Evolutionary conservation across 2,329 filamentous ascomycete species (phyloP).

Genomic region (Calonectria naviculata): DNA sequence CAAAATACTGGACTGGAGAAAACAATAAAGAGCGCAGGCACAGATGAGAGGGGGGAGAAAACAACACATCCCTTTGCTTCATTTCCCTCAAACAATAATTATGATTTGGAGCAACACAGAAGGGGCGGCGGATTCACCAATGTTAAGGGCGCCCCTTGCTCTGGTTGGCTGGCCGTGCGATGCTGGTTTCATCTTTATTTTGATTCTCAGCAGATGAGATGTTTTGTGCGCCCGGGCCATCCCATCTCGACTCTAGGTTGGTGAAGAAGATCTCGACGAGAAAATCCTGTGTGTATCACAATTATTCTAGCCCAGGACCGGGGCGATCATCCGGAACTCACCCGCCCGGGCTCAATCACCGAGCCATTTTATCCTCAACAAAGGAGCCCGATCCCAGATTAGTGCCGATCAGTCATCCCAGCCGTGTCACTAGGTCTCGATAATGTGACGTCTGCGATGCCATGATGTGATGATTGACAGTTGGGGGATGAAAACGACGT

Average conservation of each 20-base stretch:
- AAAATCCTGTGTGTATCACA: not conserved
- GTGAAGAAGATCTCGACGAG: not conserved
- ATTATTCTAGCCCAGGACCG: not conserved
- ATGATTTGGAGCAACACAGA: not conserved
- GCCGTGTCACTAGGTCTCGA: not conserved
- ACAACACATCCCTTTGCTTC: not conserved
- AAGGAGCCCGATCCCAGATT: not conserved
- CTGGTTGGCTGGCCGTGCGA: slow-evolving; percentile 5
- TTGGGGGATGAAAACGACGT: not conserved
- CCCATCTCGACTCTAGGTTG: slow-evolving; percentile 3
- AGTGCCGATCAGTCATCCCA: not conserved
- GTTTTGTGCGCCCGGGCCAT: slow-evolving; percentile 8
- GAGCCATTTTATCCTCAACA: not conserved
- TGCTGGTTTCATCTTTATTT: slow-evolving; percentile 26
- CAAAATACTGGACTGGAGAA: not conserved
- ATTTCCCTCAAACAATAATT: slow-evolving; percentile 16
- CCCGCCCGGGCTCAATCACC: not conserved
- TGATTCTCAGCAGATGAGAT: slow-evolving; percentile 3
- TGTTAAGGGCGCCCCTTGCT: not conserved
- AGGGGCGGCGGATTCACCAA: not conserved
- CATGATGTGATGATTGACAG: not conserved
- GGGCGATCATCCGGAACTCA: slow-evolving; percentile 1
- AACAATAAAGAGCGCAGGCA: not conserved
- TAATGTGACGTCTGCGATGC: not conserved
- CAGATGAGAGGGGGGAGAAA: not conserved